Evolutionary conservation across 2,329 filamentous ascomycete species (phyloP).

Genomic region (Ophioceras dolichostomum): DNA sequence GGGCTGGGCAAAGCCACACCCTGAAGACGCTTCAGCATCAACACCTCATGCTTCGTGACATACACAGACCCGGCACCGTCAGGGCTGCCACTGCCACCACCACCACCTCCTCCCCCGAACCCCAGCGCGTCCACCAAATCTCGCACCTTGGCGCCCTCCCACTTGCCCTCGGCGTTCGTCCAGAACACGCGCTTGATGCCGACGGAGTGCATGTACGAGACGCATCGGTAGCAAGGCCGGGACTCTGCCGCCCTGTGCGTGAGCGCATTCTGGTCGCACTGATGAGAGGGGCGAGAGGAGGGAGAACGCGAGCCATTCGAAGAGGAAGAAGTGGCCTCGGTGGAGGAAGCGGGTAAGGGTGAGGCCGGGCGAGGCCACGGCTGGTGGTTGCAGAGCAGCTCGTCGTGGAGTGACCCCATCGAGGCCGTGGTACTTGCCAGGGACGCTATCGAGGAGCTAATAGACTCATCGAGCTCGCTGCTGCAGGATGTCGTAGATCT

Average conservation of each 20-base stretch:
- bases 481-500: too few species aligned
- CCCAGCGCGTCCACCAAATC: slow-evolving; percentile 32
- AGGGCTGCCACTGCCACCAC: slow-evolving; percentile 7
- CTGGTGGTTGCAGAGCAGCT: slow-evolving; percentile 21
- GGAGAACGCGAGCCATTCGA: too few species aligned
- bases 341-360: too few species aligned
- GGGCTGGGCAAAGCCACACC: background rate
- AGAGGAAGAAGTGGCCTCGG: too few species aligned
- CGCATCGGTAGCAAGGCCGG: slow-evolving; percentile 38
- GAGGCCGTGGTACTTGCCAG: slow-evolving; percentile 3
- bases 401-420: slow-evolving; percentile 32
- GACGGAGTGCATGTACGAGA: slow-evolving; percentile 35
- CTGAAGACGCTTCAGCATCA: slow-evolving; percentile 25
- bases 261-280: too few species aligned
- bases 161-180: slow-evolving; percentile 32
- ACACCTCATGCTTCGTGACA: slow-evolving; percentile 39
- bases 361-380: too few species aligned
- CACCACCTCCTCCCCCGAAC: slow-evolving; percentile 10
- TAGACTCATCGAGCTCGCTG: too few species aligned
- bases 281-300: too few species aligned
- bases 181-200: slow-evolving; percentile 40
- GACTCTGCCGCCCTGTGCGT: slow-evolving; percentile 23
- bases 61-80: slow-evolving; percentile 22
- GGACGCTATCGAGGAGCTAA: too few species aligned
- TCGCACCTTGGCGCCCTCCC: slow-evolving; percentile 36